A percentile compares a stretch with the other conserved stretches of the same genome.
Conservation (phyloP, 768 basidiomycete genomes). For the Naganishia vaughanmartiniae region DNA sequence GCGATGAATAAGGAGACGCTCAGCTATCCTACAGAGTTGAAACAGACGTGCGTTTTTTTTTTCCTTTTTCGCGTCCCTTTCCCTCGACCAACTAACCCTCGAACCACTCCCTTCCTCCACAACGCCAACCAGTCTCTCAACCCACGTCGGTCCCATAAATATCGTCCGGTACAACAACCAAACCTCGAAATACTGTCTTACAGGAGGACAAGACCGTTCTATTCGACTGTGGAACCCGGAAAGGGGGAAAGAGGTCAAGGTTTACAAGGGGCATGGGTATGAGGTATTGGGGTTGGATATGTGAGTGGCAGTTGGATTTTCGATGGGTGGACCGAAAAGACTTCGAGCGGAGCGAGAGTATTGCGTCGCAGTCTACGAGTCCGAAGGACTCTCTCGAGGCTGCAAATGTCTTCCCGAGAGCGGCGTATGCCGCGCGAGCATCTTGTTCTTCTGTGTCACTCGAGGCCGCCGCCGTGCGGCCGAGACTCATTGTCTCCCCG, state of each 20-base stretch:
- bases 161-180: constrained; percentile 89
- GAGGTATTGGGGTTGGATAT: constrained; percentile 88
- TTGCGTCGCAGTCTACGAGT: too few relatives aligned
- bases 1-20: too few relatives aligned
- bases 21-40: constrained; percentile 27
- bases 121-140: constrained; percentile 38
- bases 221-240: constrained; percentile 87
- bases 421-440: too few relatives aligned
- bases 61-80: neutral
- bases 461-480: too few relatives aligned
- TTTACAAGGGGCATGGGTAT: constrained; percentile 87
- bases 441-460: too few relatives aligned
- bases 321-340: too few relatives aligned
- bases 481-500: too few relatives aligned
- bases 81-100: neutral
- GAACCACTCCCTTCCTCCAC: neutral
- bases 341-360: too few relatives aligned
- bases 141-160: constrained; percentile 70
- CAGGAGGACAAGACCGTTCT: constrained; percentile 86
- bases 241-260: constrained; percentile 82
- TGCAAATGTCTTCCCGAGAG: too few relatives aligned
- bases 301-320: too few relatives aligned
- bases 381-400: too few relatives aligned
- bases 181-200: constrained; percentile 79
- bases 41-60: constrained; percentile 24